Base-by-base conservation (phyloP, 768 basidiomycete species). In the Termitomyces sp. region DNA sequence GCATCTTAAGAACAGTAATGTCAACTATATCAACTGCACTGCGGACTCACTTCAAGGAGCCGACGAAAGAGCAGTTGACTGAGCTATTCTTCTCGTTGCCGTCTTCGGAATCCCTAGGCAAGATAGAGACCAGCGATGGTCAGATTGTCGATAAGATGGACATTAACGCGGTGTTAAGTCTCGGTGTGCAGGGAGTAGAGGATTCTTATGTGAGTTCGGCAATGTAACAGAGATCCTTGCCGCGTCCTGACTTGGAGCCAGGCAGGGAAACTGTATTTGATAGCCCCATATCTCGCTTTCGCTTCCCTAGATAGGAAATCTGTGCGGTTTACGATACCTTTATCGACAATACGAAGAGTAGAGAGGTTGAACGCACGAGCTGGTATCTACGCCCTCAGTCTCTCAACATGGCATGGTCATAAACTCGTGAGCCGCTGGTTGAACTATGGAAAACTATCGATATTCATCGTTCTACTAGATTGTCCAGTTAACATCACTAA, bases 301-400 rank as follows among this genome's bases (percentile, higher is more conserved):
- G 75, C 86, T 13, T 96, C 94, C 6, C 73, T 96, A 26, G 97
- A 99, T 72, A 85, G 88, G 66, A 94, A 94, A 69, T 94, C 92
- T 24, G 94, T 94, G 58, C 81, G 88, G 45, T 94, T 94, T 73
- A 93, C 94, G 8, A 74, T 98, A 9, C 96, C 97, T 32, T 80
- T 99, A 44, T 93, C 88, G 54, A 94, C 94, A 6, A 85, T 99
- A 64, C 84, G 97, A 53, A 79, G 97, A 56, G 97, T 99, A 22
- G 97, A 99, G 73, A 78, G 94, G 49, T 80, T 98, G 53, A 97
- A 96, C 70, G 89, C 94, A 12, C 84, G 94, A 14, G 90, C 94
- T 30, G 97, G 97, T 6, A 88, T 97, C 38, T 98, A 98, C 69
- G 95, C 96, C n/a, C 81, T 99, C 32, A 94, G 93, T 65, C 75